A percentile compares a stretch with the other conserved stretches of the same genome.
Conservation (phyloP, 2,329 filamentous ascomycete species). For the Fusarium heterosporum region DNA sequence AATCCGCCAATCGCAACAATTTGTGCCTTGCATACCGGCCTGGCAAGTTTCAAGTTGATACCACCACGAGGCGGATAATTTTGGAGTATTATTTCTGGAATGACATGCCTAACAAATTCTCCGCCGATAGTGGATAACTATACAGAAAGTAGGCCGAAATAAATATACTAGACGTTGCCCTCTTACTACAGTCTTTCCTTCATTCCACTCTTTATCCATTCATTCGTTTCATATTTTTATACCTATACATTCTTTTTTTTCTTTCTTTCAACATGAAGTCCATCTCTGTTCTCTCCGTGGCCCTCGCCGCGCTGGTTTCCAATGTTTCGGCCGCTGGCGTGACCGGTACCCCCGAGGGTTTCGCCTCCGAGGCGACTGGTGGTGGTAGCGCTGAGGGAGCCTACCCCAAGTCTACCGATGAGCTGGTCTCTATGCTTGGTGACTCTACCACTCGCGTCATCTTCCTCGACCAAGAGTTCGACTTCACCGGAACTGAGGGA, state of each 20-base stretch:
- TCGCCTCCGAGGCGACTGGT: conserved; percentile 67
- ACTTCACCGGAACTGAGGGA: conserved; percentile 68
- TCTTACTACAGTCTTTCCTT: not conserved
- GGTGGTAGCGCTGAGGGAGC: conserved; percentile 70
- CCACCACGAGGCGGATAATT: not conserved
- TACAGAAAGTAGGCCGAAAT: not conserved
- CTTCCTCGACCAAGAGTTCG: conserved; percentile 66
- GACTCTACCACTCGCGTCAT: conserved; percentile 67
- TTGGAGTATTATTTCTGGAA: conserved; percentile 2
- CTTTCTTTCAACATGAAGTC: conserved; percentile 32
- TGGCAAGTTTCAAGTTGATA: conserved; percentile 18
- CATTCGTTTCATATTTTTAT: conserved; percentile 2
- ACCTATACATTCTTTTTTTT: conserved; percentile 12
- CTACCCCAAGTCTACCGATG: conserved; percentile 64
- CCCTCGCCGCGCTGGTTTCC: conserved; percentile 32
- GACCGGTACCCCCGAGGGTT: conserved; percentile 55
- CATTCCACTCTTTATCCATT: not conserved
- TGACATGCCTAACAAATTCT: not conserved
- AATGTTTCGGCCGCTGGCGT: conserved; percentile 39
- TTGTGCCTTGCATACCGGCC: rapidly evolving
- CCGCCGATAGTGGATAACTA: not conserved
- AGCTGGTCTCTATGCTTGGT: conserved; percentile 70
- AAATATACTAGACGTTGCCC: conserved; percentile 3
- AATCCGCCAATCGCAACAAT: conserved; percentile 10
- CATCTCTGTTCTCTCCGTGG: conserved; percentile 31